Base-by-base conservation (phyloP, 352 stramenopile genomes). In the Phytophthora gonapodyides region DNA sequence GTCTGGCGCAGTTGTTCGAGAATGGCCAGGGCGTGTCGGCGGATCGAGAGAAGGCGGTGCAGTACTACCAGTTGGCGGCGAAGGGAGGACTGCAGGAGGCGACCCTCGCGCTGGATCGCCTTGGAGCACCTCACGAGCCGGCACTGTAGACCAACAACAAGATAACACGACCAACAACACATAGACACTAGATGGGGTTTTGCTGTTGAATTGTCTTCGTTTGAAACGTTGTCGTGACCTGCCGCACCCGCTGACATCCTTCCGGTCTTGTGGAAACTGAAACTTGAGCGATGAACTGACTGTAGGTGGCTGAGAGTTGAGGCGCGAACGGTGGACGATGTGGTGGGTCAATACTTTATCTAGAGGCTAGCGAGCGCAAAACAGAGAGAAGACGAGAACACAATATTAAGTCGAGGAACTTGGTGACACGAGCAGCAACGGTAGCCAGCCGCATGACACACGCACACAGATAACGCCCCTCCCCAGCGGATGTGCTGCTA, bases 1-100 rank as follows among this genome's bases (percentile, higher is more conserved):
- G 84, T 67, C 66, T 95, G 27, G 87, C 73, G 16, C 82, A 91
- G 64, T 71, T 93, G 48, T 91, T 90, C 57, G 84, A 95, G 45
- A 71, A 51, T 24, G 83, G 82, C 11, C 60, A 80, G 10, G 82
- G 79, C 37, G 64, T 93, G 19, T 47, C 65, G 0, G 58, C 58
- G 16, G 73, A 94, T 41, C 54, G 45, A 10, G 62, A 61, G 12
- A 95, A 94, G 57, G 87, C 87, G 3, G 60, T 91, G 50, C 68
- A 90, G 63, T 93, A 92, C 63, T 95, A 93, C 51, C 76, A 87
- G 45, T 56, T 81, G 31, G 87, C 84, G 15, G 82, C 78, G 36
- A 67, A 88, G 49, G 66, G 75, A 24, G 80, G 76, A 10, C 33
- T 93, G 31, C 51, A 72, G 7, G 83, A 87, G 30, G 85, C 80